Base-by-base conservation (phyloP, 2,329 filamentous ascomycete species). In the Hypoxylon sp. region DNA sequence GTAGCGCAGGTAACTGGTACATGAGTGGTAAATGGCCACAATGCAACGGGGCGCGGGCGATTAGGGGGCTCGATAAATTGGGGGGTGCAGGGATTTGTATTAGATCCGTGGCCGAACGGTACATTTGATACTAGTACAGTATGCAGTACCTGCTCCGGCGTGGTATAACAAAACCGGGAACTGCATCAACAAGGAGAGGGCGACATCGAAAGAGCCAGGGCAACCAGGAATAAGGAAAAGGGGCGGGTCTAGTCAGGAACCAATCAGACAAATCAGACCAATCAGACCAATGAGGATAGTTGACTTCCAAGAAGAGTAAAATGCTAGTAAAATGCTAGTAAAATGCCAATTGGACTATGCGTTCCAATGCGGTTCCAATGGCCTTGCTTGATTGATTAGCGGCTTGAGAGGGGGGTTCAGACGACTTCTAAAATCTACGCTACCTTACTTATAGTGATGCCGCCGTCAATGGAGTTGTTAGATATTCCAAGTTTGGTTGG, bases 21-120 rank as follows among this genome's bases (percentile, higher is more conserved):
- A 46, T 62, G 41, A 60, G 28, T 58, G 60, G 41, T 58, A 67
- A 62, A 70, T 68, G 63, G 58, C 52, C 65, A 68, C 60, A 71
- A 71, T 63, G 59, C 36, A 62, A 68, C 65, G 49, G 63, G 45
- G 45, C 23, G 38, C 46, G 53, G 50, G 41, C 63, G 69, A 67
- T 51, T 67, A 65, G 66, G 66, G 66, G 69, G 63, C 34, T 43
- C 43, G 52, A 67, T 69, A 71, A 69, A 71, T 71, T 71, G 67
- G 63, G 61, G 53, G 46, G 21, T 64, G 50, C 66, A 64, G 58
- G 68, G 68, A 65, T 65, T 53, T 14, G 57, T 60, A 69, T 67
- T 71, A 68, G 65, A 68, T 66, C 65, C 62, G 62, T 67, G 60
- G 60, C 58, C 68, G 65, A 63, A 63, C 45, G 57, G 59, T 69